Base-by-base conservation (phyloP, 306 rosid genomes). In the Corylus avellana region DNA sequence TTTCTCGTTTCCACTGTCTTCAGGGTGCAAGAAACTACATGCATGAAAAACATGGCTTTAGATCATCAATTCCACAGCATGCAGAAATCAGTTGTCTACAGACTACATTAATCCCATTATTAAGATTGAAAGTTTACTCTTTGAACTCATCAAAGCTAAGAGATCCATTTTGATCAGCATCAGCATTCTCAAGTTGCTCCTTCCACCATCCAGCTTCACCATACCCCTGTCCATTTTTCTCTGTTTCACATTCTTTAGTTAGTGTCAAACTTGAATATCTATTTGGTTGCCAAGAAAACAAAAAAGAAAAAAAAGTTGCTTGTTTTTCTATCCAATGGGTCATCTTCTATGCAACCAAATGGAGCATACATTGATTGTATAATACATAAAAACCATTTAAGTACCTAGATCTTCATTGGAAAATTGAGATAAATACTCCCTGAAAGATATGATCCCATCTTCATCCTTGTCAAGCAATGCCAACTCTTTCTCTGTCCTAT, bases 141-240 rank as follows among this genome's bases (percentile, higher is more conserved):
- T 63, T 89, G 22, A 92, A 84, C 78, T 94, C 97, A 8, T 86
- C 82, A 81, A 92, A 89, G 77, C 81, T 83, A 64, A 94, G 88
- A 42, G 75, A 75, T 2, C 89, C 94, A 71, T 88, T 80, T 22
- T 54, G 77, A 84, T 94, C 92, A 57, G 16, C 32, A 39, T 94
- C 98, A 0, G 97, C 94, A 62, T 76, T 78, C 4, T 78, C 74
- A 85, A 94, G 90, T 79, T 67, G 89, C 78, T 83, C 85, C 77
- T 73, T 87, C 96, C 94, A 92, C 97, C 98, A 94, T 70, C 94
- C 97, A 80, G 96, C 92, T 82, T 86, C 94, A 48, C 92, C 96
- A 78, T 94, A 85, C 39, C 47, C 82, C 91, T 70, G 85, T 32
- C 74, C 87, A 22, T 83, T 87, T 46, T 70, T 85, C 77, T 79